A percentile compares a stretch with the other conserved stretches of the same genome.
These are phyloP conservation scores for Nectriaceae sp. DNA, from an alignment of 2,329 filamentous ascomycete genomes.

Conservation along the genomic window DNA sequence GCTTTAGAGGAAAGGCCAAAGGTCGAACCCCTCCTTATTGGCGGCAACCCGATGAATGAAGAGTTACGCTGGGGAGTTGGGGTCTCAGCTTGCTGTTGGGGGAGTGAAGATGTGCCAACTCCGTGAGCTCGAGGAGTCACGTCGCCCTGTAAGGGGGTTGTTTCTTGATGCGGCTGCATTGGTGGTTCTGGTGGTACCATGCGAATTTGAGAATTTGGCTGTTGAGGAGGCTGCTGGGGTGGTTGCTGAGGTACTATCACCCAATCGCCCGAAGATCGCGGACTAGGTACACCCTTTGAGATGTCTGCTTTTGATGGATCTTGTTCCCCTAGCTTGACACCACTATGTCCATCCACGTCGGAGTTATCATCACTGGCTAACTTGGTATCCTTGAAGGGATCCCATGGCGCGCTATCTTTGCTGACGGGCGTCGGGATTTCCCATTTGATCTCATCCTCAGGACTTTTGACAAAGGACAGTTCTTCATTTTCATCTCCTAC, in stretches of 20 bases:
- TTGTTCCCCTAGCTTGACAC: slow-evolving; percentile 7
- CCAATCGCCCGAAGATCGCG: slow-evolving; percentile 11
- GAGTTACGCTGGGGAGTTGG: slow-evolving; percentile 43
- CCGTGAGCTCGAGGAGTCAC: not conserved
- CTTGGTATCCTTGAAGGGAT: slow-evolving; percentile 21
- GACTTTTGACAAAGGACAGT: slow-evolving; percentile 11
- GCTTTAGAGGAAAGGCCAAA: slow-evolving; percentile 46
- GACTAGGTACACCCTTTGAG: not conserved
- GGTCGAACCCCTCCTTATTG: slow-evolving; percentile 59
- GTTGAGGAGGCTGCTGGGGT: too few relatives aligned
- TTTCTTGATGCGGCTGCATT: not conserved
- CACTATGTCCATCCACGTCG: slow-evolving; percentile 7
- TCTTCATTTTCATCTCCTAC: slow-evolving; percentile 7
- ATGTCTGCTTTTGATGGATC: not conserved
- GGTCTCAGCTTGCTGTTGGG: too few relatives aligned
- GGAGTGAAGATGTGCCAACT: not conserved
- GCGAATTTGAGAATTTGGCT: slow-evolving; percentile 20
- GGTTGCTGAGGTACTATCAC: slow-evolving; percentile 7
- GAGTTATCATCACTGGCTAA: slow-evolving; percentile 12
- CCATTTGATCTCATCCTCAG: slow-evolving; percentile 21
- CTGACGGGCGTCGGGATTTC: slow-evolving; percentile 22
- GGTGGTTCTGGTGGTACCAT: slow-evolving; percentile 23
- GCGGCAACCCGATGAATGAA: slow-evolving; percentile 60
- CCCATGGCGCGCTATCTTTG: slow-evolving; percentile 21
- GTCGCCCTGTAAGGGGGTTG: not conserved